Evolutionary conservation across 2,329 filamentous ascomycete genomes (phyloP).

Genomic region (Harringtonia aguacate): DNA sequence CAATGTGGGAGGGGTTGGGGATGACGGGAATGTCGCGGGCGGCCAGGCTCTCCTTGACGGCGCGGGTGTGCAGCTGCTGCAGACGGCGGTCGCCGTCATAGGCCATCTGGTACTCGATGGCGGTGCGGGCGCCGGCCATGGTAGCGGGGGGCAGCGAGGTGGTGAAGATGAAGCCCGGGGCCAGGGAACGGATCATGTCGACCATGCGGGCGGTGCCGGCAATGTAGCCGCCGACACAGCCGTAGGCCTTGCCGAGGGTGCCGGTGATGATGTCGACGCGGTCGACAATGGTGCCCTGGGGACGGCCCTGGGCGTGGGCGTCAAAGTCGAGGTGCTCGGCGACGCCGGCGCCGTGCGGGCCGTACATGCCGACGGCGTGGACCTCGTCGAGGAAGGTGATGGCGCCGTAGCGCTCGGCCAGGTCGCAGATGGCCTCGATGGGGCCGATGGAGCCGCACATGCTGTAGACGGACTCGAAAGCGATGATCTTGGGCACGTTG

Average conservation of each 20-base stretch:
- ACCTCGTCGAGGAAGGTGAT: constrained; percentile 98
- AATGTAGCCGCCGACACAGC: constrained; percentile 96
- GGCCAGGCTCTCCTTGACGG: constrained; percentile 76
- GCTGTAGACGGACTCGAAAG: constrained; percentile 97
- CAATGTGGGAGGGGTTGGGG: constrained; percentile 92
- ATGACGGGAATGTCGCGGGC: constrained; percentile 88
- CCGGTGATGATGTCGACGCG: constrained; percentile 96
- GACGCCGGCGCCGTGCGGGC: constrained; percentile 87
- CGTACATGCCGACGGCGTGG: constrained; percentile 98
- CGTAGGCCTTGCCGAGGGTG: constrained; percentile 94
- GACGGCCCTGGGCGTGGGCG: constrained; percentile 63
- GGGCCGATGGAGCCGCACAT: constrained; percentile 98
- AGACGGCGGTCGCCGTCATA: constrained; percentile 80
- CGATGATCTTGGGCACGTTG: constrained; percentile 90
- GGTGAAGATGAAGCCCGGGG: constrained; percentile 97
- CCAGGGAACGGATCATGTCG: constrained; percentile 86
- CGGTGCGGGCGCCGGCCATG: constrained; percentile 86
- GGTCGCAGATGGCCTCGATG: constrained; percentile 89
- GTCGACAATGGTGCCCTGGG: constrained; percentile 82
- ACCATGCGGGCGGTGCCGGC: constrained; percentile 79
- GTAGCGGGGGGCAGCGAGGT: constrained; percentile 91
- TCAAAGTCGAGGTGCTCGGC: constrained; percentile 96
- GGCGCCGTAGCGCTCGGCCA: constrained; percentile 95
- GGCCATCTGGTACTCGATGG: constrained; percentile 87
- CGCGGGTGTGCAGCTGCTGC: constrained; percentile 92